Conservation (phyloP, 1,284 basidiomycete species). For the Fomitiporia mediterranea region DNA sequence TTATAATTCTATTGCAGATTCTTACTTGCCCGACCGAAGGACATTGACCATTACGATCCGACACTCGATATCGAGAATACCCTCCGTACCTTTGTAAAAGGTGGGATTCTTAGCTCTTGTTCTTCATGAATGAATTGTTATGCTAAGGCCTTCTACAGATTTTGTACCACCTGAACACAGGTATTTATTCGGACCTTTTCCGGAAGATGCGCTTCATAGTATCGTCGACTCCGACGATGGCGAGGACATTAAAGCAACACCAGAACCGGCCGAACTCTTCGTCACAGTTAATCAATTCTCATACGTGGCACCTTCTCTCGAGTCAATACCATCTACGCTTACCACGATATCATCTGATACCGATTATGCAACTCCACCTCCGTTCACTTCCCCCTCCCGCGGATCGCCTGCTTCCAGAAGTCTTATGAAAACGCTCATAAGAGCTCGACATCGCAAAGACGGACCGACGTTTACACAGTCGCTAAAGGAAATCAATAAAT, state of each 20-base stretch:
- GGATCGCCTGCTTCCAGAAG: slow-evolving; percentile 30
- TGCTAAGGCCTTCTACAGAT: slow-evolving; percentile 36
- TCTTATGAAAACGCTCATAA: slow-evolving; percentile 54
- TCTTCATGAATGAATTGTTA: background rate
- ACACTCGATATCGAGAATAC: slow-evolving; percentile 67
- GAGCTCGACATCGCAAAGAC: slow-evolving; percentile 57
- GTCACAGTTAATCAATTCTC: slow-evolving; percentile 17
- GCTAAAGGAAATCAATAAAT: slow-evolving; percentile 51
- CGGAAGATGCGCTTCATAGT: slow-evolving; percentile 34
- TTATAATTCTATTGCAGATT: slow-evolving; percentile 40
- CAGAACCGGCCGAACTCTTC: slow-evolving; percentile 18
- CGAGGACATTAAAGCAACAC: slow-evolving; percentile 9
- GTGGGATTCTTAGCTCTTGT: slow-evolving; percentile 34
- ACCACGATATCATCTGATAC: slow-evolving; percentile 28
- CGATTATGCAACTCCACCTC: slow-evolving; percentile 30
- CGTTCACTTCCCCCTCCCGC: slow-evolving; percentile 25
- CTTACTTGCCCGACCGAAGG: slow-evolving; percentile 66
- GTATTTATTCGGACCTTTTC: slow-evolving; percentile 59
- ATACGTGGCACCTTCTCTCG: background rate
- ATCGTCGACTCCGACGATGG: slow-evolving; percentile 33
- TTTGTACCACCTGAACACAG: slow-evolving; percentile 65
- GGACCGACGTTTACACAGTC: slow-evolving; percentile 65
- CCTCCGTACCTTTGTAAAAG: slow-evolving; percentile 62
- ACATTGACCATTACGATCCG: slow-evolving; percentile 77
- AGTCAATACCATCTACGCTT: slow-evolving; percentile 26